Conservation (phyloP, 805 yeast species). For the Kluyveromyces dobzhanskii region DNA sequence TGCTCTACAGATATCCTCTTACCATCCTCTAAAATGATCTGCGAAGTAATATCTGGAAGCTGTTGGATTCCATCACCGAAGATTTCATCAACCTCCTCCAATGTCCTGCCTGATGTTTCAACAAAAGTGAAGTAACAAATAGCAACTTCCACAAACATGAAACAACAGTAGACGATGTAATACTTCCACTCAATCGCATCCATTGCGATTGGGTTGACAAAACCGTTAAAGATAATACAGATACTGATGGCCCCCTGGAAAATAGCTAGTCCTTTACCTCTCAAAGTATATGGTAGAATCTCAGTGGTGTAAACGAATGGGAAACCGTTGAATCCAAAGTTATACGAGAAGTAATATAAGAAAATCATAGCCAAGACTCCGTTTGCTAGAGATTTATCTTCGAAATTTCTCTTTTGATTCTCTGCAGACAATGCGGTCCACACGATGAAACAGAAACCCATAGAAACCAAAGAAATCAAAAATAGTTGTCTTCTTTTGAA, state of each 20-base stretch:
- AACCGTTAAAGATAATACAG: slow-evolving; percentile 27
- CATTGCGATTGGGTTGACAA: slow-evolving; percentile 33
- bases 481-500: slow-evolving; percentile 33
- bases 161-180: slow-evolving; percentile 31
- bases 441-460: slow-evolving; percentile 33
- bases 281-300: slow-evolving; percentile 27
- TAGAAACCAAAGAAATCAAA: slow-evolving; percentile 29
- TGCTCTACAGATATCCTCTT: slow-evolving; percentile 1
- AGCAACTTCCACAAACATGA: slow-evolving; percentile 24
- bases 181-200: slow-evolving; percentile 31
- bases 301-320: slow-evolving; percentile 41
- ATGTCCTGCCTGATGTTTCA: slow-evolving; percentile 32
- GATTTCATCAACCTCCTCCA: slow-evolving; percentile 33
- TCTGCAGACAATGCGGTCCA: slow-evolving; percentile 42
- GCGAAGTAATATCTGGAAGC: slow-evolving; percentile 8
- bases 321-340: slow-evolving; percentile 37
- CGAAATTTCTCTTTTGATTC: slow-evolving; percentile 34
- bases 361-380: slow-evolving; percentile 47
- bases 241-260: slow-evolving; percentile 18
- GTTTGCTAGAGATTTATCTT: slow-evolving; percentile 33
- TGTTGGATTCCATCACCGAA: slow-evolving; percentile 24
- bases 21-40: slow-evolving; percentile 8
- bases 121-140: slow-evolving; percentile 29
- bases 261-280: slow-evolving; percentile 26
- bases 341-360: slow-evolving; percentile 36